Base-by-base conservation (phyloP, 371 early-diverging fungal species). In the Rhizopus microsporus region DNA sequence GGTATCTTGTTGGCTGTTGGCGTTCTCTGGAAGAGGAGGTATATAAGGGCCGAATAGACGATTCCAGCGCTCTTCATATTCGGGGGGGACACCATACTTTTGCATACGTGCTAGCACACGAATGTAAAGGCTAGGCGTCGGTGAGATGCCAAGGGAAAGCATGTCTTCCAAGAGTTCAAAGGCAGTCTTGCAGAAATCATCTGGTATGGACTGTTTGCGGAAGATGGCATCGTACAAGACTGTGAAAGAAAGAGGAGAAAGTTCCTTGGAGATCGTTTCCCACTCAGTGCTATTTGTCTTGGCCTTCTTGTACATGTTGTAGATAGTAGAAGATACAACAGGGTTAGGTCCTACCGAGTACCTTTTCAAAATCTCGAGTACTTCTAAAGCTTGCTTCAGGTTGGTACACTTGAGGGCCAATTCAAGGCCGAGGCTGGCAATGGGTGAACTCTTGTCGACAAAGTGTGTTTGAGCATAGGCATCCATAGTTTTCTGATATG, bases 31-130 rank as follows among this genome's bases (percentile, higher is more conserved):
- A 53, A 53, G 38, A 15, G 44, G 35, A 31, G 33, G 29, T 42
- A 68, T 45, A 44, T 61, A 62, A 30, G 68, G 67, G 10, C 57
- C 69, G 42, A 74, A 70, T 4, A 56, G 63, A 16, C 66, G 51
- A 34, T 70, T 56, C 79, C 79, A 78, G 6, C 60, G 65, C 10
- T 50, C 64, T 32, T 68, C 71, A 5, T 59, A 60, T 47, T 75
- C 75, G 17, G 49, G 13, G 12, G 59, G 37, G 3, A 37, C 31
- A 1, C 42, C 34, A 31, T 71, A 68, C 16, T 65, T 68, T 35
- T 60, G 60, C 62, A 68, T 59, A 16, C 69, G 59, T 4, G 58
- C 37, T 46, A 56, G 50, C 0, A 65, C 69, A 57, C 65, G 64
- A 8, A 64, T 47, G 51, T 68, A 65, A 5, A 68, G 34, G 45